phyloP scores from a whole-genome alignment of 345 rosid genomes.

The Salix exigua region DNA sequence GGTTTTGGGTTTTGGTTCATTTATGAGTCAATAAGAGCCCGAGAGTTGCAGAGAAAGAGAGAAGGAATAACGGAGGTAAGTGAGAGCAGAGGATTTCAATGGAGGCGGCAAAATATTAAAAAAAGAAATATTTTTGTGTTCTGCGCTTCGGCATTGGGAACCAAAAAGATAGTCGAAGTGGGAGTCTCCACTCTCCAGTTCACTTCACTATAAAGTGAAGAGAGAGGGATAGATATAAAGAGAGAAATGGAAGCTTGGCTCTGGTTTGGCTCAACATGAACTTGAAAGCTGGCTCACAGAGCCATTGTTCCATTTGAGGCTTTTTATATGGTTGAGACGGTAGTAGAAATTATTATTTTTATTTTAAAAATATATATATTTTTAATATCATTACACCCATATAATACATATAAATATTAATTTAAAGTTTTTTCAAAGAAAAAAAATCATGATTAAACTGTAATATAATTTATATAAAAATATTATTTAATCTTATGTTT shows the following conservation, averaged over 20 bases:
- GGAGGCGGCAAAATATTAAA: slow-evolving; percentile 36
- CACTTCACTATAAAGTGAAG: not conserved
- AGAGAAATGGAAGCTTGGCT: too few relatives aligned
- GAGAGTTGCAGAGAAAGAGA: not conserved
- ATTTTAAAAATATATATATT: too few relatives aligned
- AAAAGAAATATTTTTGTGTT: not conserved
- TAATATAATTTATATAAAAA: too few relatives aligned
- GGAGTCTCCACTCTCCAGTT: not conserved
- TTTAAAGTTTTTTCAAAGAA: too few relatives aligned
- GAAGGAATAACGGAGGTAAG: not conserved
- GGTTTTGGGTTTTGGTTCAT: not conserved
- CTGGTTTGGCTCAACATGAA: too few relatives aligned
- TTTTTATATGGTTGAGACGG: too few relatives aligned
- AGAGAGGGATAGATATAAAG: not conserved
- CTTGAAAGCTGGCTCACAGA: not conserved
- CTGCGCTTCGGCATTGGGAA: slow-evolving; percentile 19
- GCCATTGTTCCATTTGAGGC: not conserved
- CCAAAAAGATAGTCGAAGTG: not conserved
- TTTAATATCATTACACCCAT: too few relatives aligned
- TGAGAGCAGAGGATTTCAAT: slow-evolving; percentile 5
- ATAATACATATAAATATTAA: too few relatives aligned
- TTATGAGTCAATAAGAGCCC: not conserved
- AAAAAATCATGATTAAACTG: too few relatives aligned
- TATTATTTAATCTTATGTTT: too few relatives aligned
- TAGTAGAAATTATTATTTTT: too few relatives aligned